These are phyloP conservation scores for Cutaneotrichosporon curvatum DNA, from an alignment of 1,284 basidiomycete genomes.

Conservation along the genomic window DNA sequence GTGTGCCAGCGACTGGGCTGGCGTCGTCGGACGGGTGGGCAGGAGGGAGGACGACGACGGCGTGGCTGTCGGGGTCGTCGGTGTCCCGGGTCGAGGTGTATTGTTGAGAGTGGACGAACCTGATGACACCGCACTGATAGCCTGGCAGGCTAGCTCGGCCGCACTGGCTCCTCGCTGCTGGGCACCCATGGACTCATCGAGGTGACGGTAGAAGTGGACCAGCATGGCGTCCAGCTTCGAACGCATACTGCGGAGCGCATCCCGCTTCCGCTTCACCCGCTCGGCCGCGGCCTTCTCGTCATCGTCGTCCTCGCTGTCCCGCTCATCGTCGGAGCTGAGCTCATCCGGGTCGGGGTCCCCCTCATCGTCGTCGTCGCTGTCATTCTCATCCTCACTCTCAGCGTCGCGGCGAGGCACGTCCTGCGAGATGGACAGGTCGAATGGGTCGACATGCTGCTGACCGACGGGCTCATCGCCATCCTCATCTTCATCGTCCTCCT, in stretches of 20 bases:
- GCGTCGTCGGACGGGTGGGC: conserved; percentile 14
- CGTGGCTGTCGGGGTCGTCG: conserved; percentile 24
- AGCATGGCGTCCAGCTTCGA: conserved; percentile 86
- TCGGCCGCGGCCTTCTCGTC: conserved; percentile 47
- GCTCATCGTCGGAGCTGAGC: conserved; percentile 44
- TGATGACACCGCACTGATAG: conserved; percentile 9
- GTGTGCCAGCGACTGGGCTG: conserved; percentile 49
- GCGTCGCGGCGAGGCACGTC: conserved; percentile 37
- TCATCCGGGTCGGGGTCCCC: conserved; percentile 46
- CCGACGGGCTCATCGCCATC: conserved; percentile 35
- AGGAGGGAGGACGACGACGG: not conserved
- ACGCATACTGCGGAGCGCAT: conserved; percentile 69
- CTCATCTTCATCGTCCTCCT: conserved; percentile 57
- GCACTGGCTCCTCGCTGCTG: conserved; percentile 19
- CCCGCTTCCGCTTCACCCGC: conserved; percentile 56
- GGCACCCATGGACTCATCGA: conserved; percentile 42
- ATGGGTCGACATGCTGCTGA: conserved; percentile 70
- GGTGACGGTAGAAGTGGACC: conserved; percentile 72
- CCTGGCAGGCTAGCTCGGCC: conserved; percentile 31
- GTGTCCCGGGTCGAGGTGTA: conserved; percentile 17
- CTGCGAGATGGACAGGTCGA: conserved; percentile 70
- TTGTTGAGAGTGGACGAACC: conserved; percentile 29
- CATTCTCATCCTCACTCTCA: conserved; percentile 49
- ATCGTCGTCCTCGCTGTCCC: conserved; percentile 56
- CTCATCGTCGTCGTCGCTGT: conserved; percentile 51